Evolutionary conservation across 2,329 filamentous ascomycete genomes (phyloP).

Genomic region (Diaporthe vexans): DNA sequence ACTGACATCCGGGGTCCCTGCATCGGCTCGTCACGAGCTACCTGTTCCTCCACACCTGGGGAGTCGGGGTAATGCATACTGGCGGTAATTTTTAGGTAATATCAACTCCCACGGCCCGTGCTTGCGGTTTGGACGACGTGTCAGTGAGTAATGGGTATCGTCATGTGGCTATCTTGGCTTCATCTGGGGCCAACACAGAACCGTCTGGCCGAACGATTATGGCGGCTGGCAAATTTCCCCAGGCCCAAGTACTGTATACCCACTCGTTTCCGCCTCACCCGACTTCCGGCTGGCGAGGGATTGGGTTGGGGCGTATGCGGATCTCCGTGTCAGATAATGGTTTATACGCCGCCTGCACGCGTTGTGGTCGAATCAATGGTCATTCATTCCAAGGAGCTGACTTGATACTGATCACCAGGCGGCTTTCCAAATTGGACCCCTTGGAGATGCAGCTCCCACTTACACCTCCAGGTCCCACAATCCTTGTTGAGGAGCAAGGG

Average conservation of each 20-base stretch:
- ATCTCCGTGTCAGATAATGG: background rate
- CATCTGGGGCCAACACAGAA: constrained; percentile 19
- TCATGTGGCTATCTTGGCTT: constrained; percentile 33
- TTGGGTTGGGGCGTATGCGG: background rate
- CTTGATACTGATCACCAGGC: background rate
- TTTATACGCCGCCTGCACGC: background rate
- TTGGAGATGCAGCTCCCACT: background rate
- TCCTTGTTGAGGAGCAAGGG: background rate
- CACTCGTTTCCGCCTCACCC: background rate
- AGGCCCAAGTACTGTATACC: background rate
- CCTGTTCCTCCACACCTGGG: constrained; percentile 29
- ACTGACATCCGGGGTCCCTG: background rate
- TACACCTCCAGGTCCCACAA: background rate
- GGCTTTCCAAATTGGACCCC: background rate
- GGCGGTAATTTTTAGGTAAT: constrained; percentile 32
- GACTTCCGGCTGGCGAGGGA: background rate
- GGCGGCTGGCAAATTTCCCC: constrained; percentile 11
- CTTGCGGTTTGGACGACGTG: constrained; percentile 28
- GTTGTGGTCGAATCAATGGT: background rate
- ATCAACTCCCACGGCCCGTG: constrained; percentile 22
- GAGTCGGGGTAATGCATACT: constrained; percentile 22
- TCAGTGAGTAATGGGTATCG: constrained; percentile 33
- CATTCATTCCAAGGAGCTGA: background rate
- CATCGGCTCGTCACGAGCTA: constrained; percentile 32
- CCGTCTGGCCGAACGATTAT: background rate